These are phyloP conservation scores for Penicillium crustosum DNA, from an alignment of 2,329 filamentous ascomycete genomes.

Conservation along the genomic window DNA sequence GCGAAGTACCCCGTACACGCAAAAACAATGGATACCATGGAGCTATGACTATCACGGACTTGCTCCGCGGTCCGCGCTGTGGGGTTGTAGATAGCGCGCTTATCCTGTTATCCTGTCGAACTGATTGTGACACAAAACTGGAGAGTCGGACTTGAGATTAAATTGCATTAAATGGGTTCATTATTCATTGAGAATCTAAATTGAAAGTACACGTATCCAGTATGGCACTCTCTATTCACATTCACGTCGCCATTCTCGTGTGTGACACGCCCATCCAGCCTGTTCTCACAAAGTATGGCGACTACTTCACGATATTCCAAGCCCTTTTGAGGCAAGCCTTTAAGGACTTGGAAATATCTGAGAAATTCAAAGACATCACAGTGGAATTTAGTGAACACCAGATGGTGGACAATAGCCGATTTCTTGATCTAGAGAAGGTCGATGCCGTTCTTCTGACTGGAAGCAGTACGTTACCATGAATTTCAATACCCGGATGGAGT, in stretches of 20 bases:
- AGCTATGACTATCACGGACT: background rate
- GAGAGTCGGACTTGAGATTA: background rate
- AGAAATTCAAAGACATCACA: conserved; percentile 3
- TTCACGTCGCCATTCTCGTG: conserved; percentile 30
- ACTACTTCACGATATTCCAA: conserved; percentile 25
- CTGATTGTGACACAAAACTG: background rate
- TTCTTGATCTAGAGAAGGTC: conserved; percentile 23
- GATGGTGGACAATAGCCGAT: conserved; percentile 25
- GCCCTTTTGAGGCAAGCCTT: conserved; percentile 23
- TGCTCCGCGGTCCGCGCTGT: conserved; percentile 20
- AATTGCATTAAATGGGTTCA: background rate
- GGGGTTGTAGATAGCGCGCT: conserved; percentile 14
- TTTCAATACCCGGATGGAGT: background rate
- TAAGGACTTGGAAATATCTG: conserved; percentile 5
- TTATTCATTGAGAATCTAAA: background rate
- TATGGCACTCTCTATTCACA: background rate
- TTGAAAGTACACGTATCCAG: background rate
- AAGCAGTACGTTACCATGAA: conserved; percentile 27
- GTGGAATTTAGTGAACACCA: conserved; percentile 25
- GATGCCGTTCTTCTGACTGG: conserved; percentile 33
- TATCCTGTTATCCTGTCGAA: conserved; percentile 1
- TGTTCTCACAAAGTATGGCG: conserved; percentile 28
- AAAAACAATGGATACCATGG: background rate
- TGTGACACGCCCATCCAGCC: conserved; percentile 33
- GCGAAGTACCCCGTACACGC: background rate